A percentile compares a stretch with the other conserved stretches of the same genome.
Conservation (phyloP, 345 rosid genomes). For the Pistacia atlantica region DNA sequence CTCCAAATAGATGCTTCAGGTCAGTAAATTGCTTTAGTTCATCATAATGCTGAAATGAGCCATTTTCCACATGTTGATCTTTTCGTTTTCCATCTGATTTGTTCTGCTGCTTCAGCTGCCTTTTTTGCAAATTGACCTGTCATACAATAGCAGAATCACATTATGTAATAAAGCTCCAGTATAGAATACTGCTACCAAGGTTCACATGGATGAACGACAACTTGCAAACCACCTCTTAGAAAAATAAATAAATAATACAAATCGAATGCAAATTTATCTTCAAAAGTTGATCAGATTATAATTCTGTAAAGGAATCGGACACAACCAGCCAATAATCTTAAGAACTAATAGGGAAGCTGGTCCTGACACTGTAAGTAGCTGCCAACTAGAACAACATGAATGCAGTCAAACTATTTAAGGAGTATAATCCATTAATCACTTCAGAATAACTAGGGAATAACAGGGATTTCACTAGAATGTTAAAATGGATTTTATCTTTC, state of each 20-base stretch:
- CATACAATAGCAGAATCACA: conserved; percentile 18
- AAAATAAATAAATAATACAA: not conserved
- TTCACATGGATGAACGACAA: not conserved
- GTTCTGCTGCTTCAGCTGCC: conserved; percentile 42
- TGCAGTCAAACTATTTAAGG: not conserved
- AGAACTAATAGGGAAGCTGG: not conserved
- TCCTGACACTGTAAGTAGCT: not conserved
- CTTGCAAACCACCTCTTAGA: not conserved
- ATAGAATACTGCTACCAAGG: not conserved
- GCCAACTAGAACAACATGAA: not conserved
- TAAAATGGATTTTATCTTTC: not conserved
- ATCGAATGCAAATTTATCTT: not conserved
- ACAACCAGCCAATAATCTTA: not conserved
- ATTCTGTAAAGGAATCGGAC: not conserved
- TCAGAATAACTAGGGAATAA: not conserved
- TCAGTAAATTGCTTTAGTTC: conserved; percentile 37
- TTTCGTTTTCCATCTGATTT: conserved; percentile 47
- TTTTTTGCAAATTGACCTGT: conserved; percentile 50
- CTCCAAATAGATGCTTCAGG: conserved; percentile 25
- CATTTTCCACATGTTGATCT: conserved; percentile 39
- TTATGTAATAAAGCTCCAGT: not conserved
- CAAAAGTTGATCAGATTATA: not conserved
- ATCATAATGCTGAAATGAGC: conserved; percentile 40
- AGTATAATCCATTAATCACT: not conserved
- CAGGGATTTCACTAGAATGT: not conserved